Evolutionary conservation across 2,329 filamentous ascomycete species (phyloP).

Genomic region (Polytolypa hystricis): DNA sequence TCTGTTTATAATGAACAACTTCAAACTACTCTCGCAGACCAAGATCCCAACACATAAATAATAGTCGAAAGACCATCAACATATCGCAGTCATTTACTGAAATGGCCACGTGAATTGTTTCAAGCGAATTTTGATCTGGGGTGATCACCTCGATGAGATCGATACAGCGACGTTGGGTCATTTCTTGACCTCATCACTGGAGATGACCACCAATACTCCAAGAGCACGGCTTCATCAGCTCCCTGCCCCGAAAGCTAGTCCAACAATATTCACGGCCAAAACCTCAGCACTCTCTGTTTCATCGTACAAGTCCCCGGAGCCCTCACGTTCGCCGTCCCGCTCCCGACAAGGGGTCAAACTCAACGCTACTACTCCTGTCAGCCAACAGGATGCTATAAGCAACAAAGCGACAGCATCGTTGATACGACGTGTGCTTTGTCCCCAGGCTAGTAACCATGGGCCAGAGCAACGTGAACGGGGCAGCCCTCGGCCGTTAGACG

Average conservation of each 20-base stretch:
- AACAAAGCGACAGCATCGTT: conserved; percentile 70
- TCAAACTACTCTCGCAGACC: too few species aligned
- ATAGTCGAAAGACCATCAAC: too few species aligned
- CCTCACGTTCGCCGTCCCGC: conserved; percentile 23
- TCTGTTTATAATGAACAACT: background rate
- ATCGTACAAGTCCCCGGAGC: conserved; percentile 20
- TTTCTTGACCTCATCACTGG: conserved; percentile 15
- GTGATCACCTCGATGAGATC: conserved; percentile 4
- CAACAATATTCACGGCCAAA: conserved; percentile 23
- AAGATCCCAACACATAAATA: too few species aligned
- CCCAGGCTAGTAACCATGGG: conserved; percentile 42
- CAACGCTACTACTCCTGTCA: conserved; percentile 22
- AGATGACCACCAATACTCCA: conserved; percentile 27
- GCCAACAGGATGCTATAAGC: conserved; percentile 43
- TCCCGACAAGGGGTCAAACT: conserved; percentile 14
- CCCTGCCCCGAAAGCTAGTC: conserved; percentile 26
- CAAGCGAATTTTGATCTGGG: background rate
- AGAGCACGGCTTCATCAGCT: conserved; percentile 31
- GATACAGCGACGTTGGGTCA: background rate
- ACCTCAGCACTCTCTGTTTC: conserved; percentile 18
- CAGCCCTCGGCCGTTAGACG: conserved; percentile 59
- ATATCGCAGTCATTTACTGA: too few species aligned
- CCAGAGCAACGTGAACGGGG: conserved; percentile 43
- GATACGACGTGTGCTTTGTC: conserved; percentile 73
- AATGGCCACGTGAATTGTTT: too few species aligned